Base-by-base conservation (phyloP, 352 stramenopile genomes). In the Aphanomyces astaci region DNA sequence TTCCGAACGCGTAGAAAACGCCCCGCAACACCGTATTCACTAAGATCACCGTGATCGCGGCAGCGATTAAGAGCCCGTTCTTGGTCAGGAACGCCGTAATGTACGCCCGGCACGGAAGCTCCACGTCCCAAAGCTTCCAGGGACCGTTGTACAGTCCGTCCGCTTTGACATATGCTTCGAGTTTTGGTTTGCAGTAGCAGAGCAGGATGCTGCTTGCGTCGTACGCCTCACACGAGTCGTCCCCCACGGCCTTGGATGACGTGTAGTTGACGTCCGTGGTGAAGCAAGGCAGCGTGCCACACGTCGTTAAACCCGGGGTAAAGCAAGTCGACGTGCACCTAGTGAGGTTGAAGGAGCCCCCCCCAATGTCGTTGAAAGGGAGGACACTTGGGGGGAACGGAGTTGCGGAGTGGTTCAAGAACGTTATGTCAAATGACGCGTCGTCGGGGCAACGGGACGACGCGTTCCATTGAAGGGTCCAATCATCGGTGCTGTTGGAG, bases 21-120 rank as follows among this genome's bases (percentile, higher is more conserved):
- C 71, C 70, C 45, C 92, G 90, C 4, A 95, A 73, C 5, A 90
- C 62, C 13, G 91, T 54, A 57, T 95, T 92, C 4, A 94, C 82
- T 45, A 91, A 32, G 31, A 94, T 82, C 1, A 94, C 84, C 19
- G 91, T 76, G 19, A 71, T 73, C 0, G 85, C 83, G 1, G 85
- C 85, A 1, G 87, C 25, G 3, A 87, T 63, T 27, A 94, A 88
- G 62, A 94, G 84, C 1, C 62, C 73, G 25, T 90, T 94, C 56
- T 84, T 86, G 32, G 59, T 74, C 4, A 88, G 2, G 43, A 87
- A 94, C 63, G 88, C 81, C 0, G 54, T 86, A 48, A 92, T 80
- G 62, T 90, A 94, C 4, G 66, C 73, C 7, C 73, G 78, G 22
- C 85, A 94, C 0, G 85, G 85, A 0, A 78, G 43, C 40, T 81